Evolutionary conservation across 306 rosid genomes (phyloP).

Genomic region (Begonia loranthoides): DNA sequence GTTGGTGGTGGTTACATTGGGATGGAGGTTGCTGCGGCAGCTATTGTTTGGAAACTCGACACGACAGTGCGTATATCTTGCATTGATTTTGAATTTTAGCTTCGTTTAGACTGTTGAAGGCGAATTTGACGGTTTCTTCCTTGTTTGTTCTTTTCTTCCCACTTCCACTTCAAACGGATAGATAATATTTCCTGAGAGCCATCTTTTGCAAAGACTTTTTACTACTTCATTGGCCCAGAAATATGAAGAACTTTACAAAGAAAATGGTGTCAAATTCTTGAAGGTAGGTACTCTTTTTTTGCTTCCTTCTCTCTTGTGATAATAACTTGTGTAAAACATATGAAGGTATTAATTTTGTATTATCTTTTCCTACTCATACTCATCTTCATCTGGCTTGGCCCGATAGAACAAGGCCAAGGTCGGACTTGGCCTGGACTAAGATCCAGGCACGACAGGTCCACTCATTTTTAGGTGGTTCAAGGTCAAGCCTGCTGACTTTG

Average conservation of each 20-base stretch:
- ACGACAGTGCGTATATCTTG: constrained; percentile 51
- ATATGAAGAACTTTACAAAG: constrained; percentile 78
- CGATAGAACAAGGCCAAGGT: no score
- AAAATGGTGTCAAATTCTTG: constrained; percentile 73
- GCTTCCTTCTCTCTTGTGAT: constrained; percentile 10
- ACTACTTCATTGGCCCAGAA: constrained; percentile 79
- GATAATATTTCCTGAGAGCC: constrained; percentile 78
- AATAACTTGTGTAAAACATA: no score
- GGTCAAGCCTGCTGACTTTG: no score
- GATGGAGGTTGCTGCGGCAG: constrained; percentile 96
- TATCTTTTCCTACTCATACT: no score
- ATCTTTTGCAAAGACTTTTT: constrained; percentile 71
- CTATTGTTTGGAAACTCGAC: constrained; percentile 85
- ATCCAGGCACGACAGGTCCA: no score
- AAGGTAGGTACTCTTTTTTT: constrained; percentile 42
- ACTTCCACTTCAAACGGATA: constrained; percentile 8
- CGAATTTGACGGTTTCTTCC: background rate
- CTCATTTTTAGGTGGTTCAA: no score
- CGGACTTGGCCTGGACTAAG: no score
- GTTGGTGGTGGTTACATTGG: constrained; percentile 99
- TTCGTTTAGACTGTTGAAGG: background rate
- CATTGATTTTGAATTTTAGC: constrained; percentile 1
- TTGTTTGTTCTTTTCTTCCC: constrained; percentile 5
- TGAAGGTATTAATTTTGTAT: no score
- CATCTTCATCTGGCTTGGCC: no score